phyloP scores from a whole-genome alignment of 257 asterid species.

The Rubia yunnanensis region DNA sequence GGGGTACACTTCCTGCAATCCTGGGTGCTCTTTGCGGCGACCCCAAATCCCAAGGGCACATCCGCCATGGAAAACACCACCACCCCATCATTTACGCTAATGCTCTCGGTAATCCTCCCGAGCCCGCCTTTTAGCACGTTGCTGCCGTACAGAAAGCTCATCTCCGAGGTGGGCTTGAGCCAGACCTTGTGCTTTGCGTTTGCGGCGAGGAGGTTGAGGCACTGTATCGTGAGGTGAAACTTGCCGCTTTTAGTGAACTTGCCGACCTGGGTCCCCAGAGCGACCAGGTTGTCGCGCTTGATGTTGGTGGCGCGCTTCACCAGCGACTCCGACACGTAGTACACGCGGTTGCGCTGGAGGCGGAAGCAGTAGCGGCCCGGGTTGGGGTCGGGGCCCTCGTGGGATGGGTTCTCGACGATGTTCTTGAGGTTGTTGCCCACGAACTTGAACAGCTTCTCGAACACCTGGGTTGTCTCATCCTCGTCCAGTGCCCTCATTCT shows the following conservation, averaged over 20 bases:
- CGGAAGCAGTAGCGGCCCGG: conserved; percentile 90
- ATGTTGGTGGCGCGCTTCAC: conserved; percentile 81
- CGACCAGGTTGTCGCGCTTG: conserved; percentile 66
- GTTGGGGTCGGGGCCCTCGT: conserved; percentile 64
- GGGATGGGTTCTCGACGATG: conserved; percentile 72
- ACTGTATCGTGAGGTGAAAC: conserved; percentile 58
- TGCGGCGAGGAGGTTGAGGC: conserved; percentile 55
- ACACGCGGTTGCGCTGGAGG: conserved; percentile 66
- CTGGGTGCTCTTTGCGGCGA: conserved; percentile 77
- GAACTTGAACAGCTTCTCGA: conserved; percentile 80
- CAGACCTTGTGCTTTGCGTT: conserved; percentile 86
- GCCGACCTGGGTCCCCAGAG: conserved; percentile 77
- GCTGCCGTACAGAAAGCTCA: conserved; percentile 80
- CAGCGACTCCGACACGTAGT: conserved; percentile 75
- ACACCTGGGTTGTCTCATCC: conserved; percentile 70
- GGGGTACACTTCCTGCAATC: conserved; percentile 89
- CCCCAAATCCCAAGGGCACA: conserved; percentile 79
- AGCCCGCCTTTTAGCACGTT: conserved; percentile 85
- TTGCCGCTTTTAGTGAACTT: conserved; percentile 69
- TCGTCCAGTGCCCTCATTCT: conserved; percentile 77
- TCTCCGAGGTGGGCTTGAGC: conserved; percentile 82
- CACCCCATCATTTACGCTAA: conserved; percentile 71
- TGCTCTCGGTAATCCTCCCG: conserved; percentile 90
- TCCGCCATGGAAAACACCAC: conserved; percentile 84
- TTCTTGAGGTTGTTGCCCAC: conserved; percentile 70